Percentiles rank a stretch among this genome's conserved stretches.
These are phyloP conservation scores for Penicillium crustosum DNA, from an alignment of 2,329 filamentous ascomycete genomes.

Conservation along the genomic window DNA sequence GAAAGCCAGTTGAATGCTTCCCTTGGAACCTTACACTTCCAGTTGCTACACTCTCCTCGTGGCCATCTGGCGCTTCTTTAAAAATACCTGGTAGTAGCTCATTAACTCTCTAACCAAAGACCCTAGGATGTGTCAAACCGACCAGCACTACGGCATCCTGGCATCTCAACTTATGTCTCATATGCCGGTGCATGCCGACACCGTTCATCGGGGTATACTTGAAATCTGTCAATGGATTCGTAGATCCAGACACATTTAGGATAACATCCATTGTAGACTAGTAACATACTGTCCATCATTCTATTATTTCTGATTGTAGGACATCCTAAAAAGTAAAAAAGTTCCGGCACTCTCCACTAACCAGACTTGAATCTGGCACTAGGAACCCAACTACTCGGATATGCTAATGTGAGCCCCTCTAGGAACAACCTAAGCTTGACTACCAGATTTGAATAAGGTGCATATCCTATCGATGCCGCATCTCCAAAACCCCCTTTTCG, in stretches of 20 bases:
- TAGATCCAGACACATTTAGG: background rate
- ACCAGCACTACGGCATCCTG: background rate
- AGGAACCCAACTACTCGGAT: too few species aligned
- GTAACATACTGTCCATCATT: background rate
- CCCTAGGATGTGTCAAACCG: background rate
- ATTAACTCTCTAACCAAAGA: background rate
- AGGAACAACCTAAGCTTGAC: too few species aligned
- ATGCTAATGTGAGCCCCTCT: too few species aligned
- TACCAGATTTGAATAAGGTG: too few species aligned
- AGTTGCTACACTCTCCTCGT: too few species aligned
- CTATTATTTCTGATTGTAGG: background rate
- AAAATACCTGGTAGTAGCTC: background rate
- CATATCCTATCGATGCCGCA: too few species aligned
- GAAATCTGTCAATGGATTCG: background rate
- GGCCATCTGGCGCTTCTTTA: background rate
- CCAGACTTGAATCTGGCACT: too few species aligned
- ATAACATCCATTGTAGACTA: too few species aligned
- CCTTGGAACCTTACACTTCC: background rate
- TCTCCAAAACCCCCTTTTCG: too few species aligned
- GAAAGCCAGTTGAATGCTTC: background rate
- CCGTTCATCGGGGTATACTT: background rate
- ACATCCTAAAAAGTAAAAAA: too few species aligned
- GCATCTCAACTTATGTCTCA: background rate
- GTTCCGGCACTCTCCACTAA: too few species aligned
- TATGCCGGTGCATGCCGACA: background rate